Evolutionary conservation across 352 stramenopile genomes (phyloP), one percentile per base, ranked within the genome.

Genomic region (Globisporangium splendens): DNA sequence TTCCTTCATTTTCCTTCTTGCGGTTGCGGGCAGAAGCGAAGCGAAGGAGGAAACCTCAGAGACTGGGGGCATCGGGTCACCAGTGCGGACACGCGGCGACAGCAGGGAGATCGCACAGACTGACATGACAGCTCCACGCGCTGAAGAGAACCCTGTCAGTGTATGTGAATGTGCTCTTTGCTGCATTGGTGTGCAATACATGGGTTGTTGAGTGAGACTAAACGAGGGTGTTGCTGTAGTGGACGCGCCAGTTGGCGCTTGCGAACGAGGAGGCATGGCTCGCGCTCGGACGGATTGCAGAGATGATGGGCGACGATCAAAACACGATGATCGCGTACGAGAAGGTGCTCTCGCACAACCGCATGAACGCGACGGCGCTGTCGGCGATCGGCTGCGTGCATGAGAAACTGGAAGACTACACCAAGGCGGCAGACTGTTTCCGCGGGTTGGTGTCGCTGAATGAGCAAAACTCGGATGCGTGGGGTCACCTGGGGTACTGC

Each of bases 281-380:
- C 24, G 85, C 78, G 21, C 69, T 95, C 10, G 85, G 83, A 38
- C 83, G 85, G 59, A 93, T 95, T 57, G 82, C 86, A n/a, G 86
- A 95, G 54, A 90, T 95, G 79, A 95, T 95, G 86, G 86, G 83
- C 59, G 83, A 95, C 68, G 86, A 95, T 50, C 82, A 93, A 56
- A 93, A 95, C 73, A 93, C 84, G 33, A 88, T 95, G 76, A 56
- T 92, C 46, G 84, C 86, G 22, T 95, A 93, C 62, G 86, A 95
- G 53, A 95, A 95, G 66, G 86, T 91, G 51, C 69, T 95, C 47
- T 91, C 81, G 46, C 86, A 95, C 78, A 95, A 95, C 67, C 86
- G 83, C 12, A 59, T 95, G 60, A 95, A 95, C 66, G 74, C 82
- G 24, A 86, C 73, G 47, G 86, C 86, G 56, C 71, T 93, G 14